Evolutionary conservation across 179 eudicot genomes (phyloP).

Genomic region (Actinidia polygama): DNA sequence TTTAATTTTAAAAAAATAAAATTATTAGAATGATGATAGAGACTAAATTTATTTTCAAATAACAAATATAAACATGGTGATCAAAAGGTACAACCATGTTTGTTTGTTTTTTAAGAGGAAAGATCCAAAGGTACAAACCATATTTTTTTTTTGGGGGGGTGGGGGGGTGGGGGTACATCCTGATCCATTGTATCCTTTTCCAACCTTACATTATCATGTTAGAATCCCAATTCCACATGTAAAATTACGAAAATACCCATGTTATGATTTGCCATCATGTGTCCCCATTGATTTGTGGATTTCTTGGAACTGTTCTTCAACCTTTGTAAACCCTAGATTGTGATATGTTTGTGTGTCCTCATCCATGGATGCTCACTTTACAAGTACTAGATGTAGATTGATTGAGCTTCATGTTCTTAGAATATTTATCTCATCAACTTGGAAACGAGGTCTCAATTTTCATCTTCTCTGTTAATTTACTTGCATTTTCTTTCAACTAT

Average conservation of each 20-base stretch:
- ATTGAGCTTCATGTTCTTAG: neutral
- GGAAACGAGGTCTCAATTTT: neutral
- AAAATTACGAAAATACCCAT: conserved; percentile 4
- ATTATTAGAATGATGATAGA: too few relatives aligned
- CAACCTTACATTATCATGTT: neutral
- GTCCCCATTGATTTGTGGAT: neutral
- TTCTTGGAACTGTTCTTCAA: neutral
- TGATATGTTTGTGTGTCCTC: neutral
- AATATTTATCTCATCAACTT: neutral
- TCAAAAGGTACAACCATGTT: too few relatives aligned
- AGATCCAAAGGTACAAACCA: neutral
- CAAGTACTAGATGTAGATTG: conserved; percentile 7
- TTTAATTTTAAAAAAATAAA: too few relatives aligned
- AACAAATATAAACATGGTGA: too few relatives aligned
- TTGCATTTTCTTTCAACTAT: neutral
- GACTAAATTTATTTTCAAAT: too few relatives aligned
- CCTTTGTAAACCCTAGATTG: neutral
- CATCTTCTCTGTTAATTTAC: neutral
- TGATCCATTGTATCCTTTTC: neutral
- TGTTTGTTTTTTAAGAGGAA: neutral
- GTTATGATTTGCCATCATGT: conserved; percentile 12
- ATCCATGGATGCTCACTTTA: neutral
- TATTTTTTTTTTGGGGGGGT: neutral
- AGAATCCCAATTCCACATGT: neutral
- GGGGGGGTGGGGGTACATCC: too few relatives aligned